Evolutionary conservation across 352 stramenopile species (phyloP), one percentile per base, ranked within the genome.

Genomic region (Globisporangium nodosum): DNA sequence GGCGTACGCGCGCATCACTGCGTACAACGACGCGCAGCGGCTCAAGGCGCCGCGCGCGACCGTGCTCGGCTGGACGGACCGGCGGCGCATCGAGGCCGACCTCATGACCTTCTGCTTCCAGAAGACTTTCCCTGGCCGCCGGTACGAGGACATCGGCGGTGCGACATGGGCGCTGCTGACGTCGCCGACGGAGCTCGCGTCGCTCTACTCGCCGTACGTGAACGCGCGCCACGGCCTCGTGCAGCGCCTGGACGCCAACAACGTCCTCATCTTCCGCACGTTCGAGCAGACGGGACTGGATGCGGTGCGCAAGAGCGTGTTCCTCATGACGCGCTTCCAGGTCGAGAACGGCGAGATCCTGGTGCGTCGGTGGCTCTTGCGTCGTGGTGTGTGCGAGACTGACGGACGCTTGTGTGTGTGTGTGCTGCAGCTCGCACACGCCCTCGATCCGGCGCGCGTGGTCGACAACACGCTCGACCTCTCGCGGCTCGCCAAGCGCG

Each of bases 251-350:
- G 71, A 83, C 52, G 60, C 66, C 33, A 78, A 76, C 61, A 83
- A 78, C 56, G 33, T 71, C 21, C 55, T 78, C n/a, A 68, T 65
- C 53, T 63, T 71, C 49, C 69, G 69, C 37, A 82, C 71, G 9
- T 52, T 79, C 50, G 70, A 76, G 46, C 71, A 78, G 50, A 65
- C 62, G 21, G 69, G 74, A 52, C 69, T 73, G 13, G 63, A 78
- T 30, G 62, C 73, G 40, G 66, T 78, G 31, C 59, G 78, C 27
- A 78, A 78, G 56, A 74, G 66, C 33, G 47, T 80, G 8, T 70
- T 70, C 42, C 63, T 83, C 56, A 62, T 83, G 43, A 78, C 73
- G 30, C 73, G 66, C 40, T 78, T 83, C 49, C 61, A 74, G 63
- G 76, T 70, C 20, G 71, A 83, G 48, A 68, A 66, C 18, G 73